These are phyloP conservation scores for Penicillium vulpinum DNA, from an alignment of 2,329 filamentous ascomycete genomes.

Conservation along the genomic window DNA sequence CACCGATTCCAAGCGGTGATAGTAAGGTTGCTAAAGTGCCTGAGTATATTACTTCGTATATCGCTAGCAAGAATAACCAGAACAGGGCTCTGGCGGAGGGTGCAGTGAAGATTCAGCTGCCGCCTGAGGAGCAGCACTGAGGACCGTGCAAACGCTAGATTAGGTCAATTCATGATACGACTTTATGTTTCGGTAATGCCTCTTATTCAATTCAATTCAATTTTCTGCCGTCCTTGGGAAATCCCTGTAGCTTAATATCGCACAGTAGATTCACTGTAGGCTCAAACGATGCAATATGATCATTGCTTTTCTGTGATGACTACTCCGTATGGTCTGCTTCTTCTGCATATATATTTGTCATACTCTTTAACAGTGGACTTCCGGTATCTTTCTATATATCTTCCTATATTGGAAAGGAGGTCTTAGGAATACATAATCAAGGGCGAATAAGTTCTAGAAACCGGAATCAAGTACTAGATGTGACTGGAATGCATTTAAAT, in stretches of 20 bases:
- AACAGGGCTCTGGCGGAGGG: constrained; percentile 46
- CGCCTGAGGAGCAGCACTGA: constrained; percentile 33
- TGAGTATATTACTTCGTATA: constrained; percentile 59
- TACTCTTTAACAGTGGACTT: background rate
- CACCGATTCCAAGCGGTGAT: constrained; percentile 60
- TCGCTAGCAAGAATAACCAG: constrained; percentile 49
- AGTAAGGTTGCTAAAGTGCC: constrained; percentile 63
- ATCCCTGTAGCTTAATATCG: no score
- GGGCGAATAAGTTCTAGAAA: background rate
- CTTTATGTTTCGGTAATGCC: background rate
- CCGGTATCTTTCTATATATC: no score
- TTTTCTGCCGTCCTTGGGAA: no score
- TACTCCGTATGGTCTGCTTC: background rate
- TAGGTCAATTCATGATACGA: background rate
- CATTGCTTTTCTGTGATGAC: background rate
- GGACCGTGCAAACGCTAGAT: background rate
- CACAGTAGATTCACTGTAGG: no score
- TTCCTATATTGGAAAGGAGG: background rate
- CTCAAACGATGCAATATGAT: background rate
- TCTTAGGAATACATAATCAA: background rate
- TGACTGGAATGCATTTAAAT: no score
- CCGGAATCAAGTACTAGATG: background rate
- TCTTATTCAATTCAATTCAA: no score
- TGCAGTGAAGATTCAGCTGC: constrained; percentile 31
- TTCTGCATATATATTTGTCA: background rate